Evolutionary conservation across 805 yeast genomes (phyloP), one percentile per base, ranked within the genome.

Genomic region (Pichia exigua): DNA sequence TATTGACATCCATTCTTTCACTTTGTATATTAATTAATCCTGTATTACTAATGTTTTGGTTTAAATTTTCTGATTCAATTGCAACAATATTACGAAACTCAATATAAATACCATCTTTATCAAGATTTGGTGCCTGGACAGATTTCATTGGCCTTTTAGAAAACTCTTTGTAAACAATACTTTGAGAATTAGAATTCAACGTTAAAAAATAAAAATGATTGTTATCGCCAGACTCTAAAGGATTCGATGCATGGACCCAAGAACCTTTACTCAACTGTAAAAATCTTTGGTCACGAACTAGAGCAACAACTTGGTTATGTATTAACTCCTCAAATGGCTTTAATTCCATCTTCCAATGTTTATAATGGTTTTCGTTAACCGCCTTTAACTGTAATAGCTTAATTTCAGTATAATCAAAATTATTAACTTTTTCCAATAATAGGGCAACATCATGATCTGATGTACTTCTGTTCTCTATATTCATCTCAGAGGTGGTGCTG

Each of bases 251-350:
- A 61, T 73, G 84, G 15, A 85, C 91, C 95, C 95, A 88, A 2
- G 86, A 77, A 1, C 96, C 96, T 60, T 77, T 81, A 27, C 88
- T 80, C 46, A 88, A 67, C 61, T 81, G 83, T 52, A 85, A 66
- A 45, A 84, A 80, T 59, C 92, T 74, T 68, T 86, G 94, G 63
- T 85, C 90, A 52, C 78, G 77, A 17, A 87, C 89, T 63, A 85
- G 86, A 40, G 81, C 83, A 52, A 75, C 69, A 0, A 84, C 86
- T 62, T 88, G 89, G 15, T 67, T 62, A 12, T 74, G 63, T 51
- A 85, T 70, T 30, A 74, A 65, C 3, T 65, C 64, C 59, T 79
- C 76, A 60, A 87, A 83, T 28, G 69, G 73, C 2, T 57, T 54
- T 42, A 81, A 71, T 42, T 75, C 72, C 0, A 60, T 50, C 1